Percentiles rank a stretch among this genome's conserved stretches.
Evolutionary conservation across 495 filamentous ascomycete species (phyloP).

Genomic region (Apodospora peruviana): DNA sequence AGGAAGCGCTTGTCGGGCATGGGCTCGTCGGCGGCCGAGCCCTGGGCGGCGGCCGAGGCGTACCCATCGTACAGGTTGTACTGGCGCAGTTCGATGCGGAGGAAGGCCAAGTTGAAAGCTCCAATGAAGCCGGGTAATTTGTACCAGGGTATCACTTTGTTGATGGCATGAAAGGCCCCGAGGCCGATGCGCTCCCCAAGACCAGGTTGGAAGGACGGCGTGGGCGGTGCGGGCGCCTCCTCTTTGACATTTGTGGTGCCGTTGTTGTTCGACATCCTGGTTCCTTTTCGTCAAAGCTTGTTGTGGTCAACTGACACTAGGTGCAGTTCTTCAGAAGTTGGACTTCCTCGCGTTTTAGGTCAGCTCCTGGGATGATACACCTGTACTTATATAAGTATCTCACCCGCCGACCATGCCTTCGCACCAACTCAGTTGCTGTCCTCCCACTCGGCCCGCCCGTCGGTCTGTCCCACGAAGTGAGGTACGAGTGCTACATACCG

Average conservation of each 20-base stretch:
- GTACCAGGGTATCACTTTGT: constrained; percentile 32
- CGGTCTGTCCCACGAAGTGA: too few species aligned
- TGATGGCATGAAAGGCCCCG: constrained; percentile 28
- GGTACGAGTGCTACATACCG: too few species aligned
- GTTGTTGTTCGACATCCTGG: background rate
- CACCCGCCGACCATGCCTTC: too few species aligned
- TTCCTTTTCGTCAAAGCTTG: too few species aligned
- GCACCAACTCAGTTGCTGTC: too few species aligned
- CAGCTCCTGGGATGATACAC: too few species aligned
- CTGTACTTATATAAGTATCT: too few species aligned
- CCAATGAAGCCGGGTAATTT: constrained; percentile 33
- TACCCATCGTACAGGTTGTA: constrained; percentile 39
- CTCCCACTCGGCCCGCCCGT: too few species aligned
- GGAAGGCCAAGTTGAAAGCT: constrained; percentile 30
- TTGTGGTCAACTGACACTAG: too few species aligned
- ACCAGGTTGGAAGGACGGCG: constrained; percentile 12
- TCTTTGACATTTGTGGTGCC: background rate
- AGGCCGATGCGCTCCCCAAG: constrained; percentile 21
- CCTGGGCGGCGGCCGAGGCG: constrained; percentile 23
- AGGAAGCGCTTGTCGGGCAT: constrained; percentile 21
- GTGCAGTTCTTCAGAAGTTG: too few species aligned
- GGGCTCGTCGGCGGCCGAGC: constrained; percentile 14
- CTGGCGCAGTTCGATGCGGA: constrained; percentile 33
- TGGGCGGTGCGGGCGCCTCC: background rate
- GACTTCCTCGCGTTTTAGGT: too few species aligned